Conservation (phyloP, 177 flowering plant genomes). For the Telopea speciosissima region DNA sequence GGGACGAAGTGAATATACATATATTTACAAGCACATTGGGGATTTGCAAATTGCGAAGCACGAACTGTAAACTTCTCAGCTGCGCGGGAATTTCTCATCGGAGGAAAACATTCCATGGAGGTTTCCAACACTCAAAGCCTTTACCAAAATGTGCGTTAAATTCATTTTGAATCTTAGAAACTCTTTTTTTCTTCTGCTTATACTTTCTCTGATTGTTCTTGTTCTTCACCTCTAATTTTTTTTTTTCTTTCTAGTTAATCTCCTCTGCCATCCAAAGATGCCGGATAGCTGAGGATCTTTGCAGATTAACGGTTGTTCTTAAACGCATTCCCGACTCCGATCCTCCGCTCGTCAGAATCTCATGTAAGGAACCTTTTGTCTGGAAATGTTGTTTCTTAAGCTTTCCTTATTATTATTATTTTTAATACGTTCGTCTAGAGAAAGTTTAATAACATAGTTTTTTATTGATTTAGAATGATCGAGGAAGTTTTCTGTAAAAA, state of each 20-base stretch:
- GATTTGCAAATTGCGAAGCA: background rate
- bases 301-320: slow-evolving; percentile 39
- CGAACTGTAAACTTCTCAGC: background rate
- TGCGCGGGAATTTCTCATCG: background rate
- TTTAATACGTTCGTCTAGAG: background rate
- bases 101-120: slow-evolving; percentile 16
- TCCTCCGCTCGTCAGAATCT: slow-evolving; percentile 24
- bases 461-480: background rate
- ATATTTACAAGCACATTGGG: background rate
- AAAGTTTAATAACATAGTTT: too few relatives aligned
- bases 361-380: slow-evolving; percentile 26
- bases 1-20: too few relatives aligned
- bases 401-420: background rate
- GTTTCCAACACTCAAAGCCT: slow-evolving; percentile 18
- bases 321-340: slow-evolving; percentile 22
- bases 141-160: slow-evolving; percentile 23
- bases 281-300: slow-evolving; percentile 36
- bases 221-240: background rate
- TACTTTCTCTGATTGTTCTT: background rate
- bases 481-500: background rate
- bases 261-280: slow-evolving; percentile 49
- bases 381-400: background rate
- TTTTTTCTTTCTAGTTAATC: slow-evolving; percentile 30
- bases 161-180: background rate
- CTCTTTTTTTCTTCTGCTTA: background rate